Conservation (phyloP, 179 eudicot genomes). For the Beta lomatogona region DNA sequence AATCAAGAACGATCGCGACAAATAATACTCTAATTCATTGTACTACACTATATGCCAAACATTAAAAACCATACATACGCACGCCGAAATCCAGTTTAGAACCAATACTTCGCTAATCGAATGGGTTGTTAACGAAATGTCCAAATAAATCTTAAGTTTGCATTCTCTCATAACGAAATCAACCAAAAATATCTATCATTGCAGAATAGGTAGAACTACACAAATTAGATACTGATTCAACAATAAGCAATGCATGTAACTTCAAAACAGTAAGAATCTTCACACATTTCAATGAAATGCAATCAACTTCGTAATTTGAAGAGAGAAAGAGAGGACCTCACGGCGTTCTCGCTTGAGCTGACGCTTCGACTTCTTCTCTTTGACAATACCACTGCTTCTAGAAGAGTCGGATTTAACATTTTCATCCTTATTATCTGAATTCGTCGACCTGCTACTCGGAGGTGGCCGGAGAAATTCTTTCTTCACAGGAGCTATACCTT, state of each 20-base stretch:
- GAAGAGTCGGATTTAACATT: constrained; percentile 38
- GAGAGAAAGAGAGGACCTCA: constrained; percentile 40
- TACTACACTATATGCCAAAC: no score
- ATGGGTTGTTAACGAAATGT: no score
- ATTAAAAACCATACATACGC: no score
- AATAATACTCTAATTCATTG: no score
- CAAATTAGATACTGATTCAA: background rate
- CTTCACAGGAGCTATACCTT: constrained; percentile 85
- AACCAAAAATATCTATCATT: background rate
- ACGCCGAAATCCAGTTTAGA: no score
- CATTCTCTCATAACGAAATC: no score
- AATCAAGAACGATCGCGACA: no score
- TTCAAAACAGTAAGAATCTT: background rate
- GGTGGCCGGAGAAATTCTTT: constrained; percentile 71
- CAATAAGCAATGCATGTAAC: background rate
- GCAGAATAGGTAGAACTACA: no score
- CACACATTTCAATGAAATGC: background rate
- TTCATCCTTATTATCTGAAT: no score
- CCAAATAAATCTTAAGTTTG: no score
- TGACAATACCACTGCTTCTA: constrained; percentile 20
- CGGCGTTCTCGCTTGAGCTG: no score
- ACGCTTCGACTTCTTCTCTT: constrained; percentile 87
- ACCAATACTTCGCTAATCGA: no score
- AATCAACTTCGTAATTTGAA: background rate
- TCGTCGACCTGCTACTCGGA: constrained; percentile 35